phyloP scores from a whole-genome alignment of 257 asterid species.

The Ocimum tenuiflorum region DNA sequence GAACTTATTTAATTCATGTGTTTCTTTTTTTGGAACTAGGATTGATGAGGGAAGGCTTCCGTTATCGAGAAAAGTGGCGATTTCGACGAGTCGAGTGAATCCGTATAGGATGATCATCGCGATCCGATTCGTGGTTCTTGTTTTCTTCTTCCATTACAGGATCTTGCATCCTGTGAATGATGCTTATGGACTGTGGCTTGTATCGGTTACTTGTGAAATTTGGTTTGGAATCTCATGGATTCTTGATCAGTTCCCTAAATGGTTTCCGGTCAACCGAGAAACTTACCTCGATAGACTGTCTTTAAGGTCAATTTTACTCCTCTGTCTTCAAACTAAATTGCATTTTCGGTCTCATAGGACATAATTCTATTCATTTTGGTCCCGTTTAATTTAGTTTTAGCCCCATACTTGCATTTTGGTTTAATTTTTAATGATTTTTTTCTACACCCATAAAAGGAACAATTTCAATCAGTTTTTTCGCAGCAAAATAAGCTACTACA shows the following conservation, averaged over 20 bases:
- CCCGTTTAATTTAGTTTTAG: too few relatives aligned
- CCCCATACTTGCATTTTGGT: too few relatives aligned
- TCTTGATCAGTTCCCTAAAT: slow-evolving; percentile 15
- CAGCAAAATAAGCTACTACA: too few relatives aligned
- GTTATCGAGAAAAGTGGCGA: slow-evolving; percentile 7
- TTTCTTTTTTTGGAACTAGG: not conserved
- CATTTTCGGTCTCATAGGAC: too few relatives aligned
- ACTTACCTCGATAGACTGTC: slow-evolving; percentile 11
- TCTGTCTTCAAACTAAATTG: too few relatives aligned
- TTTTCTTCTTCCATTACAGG: slow-evolving; percentile 11
- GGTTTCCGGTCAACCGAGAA: slow-evolving; percentile 6
- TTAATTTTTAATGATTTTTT: too few relatives aligned
- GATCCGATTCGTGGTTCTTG: slow-evolving; percentile 2
- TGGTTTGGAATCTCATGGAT: slow-evolving; percentile 15
- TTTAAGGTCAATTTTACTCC: too few relatives aligned
- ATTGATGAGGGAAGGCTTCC: slow-evolving; percentile 1
- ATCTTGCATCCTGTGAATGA: not conserved
- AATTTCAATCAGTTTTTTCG: too few relatives aligned
- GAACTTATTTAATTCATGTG: not conserved
- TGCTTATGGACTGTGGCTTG: slow-evolving; percentile 8
- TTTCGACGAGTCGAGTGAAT: not conserved
- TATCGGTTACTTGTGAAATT: not conserved
- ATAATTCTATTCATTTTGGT: too few relatives aligned
- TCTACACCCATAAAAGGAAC: too few relatives aligned
- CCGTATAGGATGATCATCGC: not conserved